Base-by-base conservation (phyloP, 148 eudicot species). In the Diospyros kaki region DNA sequence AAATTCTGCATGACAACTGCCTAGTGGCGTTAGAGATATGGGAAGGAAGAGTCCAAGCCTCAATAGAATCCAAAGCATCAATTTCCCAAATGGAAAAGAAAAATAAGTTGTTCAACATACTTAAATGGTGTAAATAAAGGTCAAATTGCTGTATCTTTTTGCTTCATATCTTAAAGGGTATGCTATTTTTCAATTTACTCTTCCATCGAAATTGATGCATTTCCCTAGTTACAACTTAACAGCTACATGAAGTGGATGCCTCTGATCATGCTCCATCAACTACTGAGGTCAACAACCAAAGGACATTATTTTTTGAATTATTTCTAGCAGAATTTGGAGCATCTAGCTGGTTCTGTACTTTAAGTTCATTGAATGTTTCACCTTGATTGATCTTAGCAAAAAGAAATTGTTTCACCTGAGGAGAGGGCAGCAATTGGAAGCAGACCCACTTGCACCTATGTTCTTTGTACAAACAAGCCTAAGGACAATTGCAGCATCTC, bases 41-140 rank as follows among this genome's bases (percentile, higher is more conserved):
- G 62, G 50, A 7, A 41, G 63, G 39, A 54, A 71, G 15, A 56
- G 7, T 54, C 39, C 50, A 43, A 56, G 41, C 50, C 60, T 70
- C 28, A 43, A 56, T 71, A 55, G 73, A 71, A 71, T 55, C 73
- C 73, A 71, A 40, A 56, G 54, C 46, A 58, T 58, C 12, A 69
- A 53, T 56, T 53, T 45, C 9, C 17, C 42, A 28, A 61, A 50
- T 39, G 58, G 15, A 5, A 8, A 63, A 50, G 13, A 14, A 73
- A 73, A 73, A 53, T 39, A 50, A 9, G 40, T 71, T 17, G 15
- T 48, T 63, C 66, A 43, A 73, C 58, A 62, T 39, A 7, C 14
- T 40, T 48, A 14, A 73, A 59, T 42, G 66, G 52, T 17, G 54
- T 46, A 18, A 62, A 72, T 28, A 9, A 58, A 52, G 1, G 18